These are phyloP conservation scores for Backusella macrospora DNA, from an alignment of 192 early-diverging fungal genomes.

Conservation along the genomic window DNA sequence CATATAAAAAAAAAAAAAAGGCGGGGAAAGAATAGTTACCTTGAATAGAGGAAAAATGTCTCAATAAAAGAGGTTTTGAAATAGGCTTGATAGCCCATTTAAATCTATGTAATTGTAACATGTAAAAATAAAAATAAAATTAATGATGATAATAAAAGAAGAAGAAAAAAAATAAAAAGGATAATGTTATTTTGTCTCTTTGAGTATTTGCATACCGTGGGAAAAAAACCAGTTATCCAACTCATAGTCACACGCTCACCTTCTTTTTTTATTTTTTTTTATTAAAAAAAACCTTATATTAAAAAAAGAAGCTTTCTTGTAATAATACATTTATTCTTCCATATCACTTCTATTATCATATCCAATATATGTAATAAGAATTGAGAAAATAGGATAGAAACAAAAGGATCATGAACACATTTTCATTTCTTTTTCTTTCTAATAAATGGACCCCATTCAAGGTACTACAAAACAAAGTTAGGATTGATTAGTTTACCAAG, in stretches of 20 bases:
- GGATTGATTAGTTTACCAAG: constrained; percentile 1
- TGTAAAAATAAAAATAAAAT: not conserved
- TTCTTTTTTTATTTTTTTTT: not conserved
- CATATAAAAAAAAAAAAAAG: no score
- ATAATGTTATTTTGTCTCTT: not conserved
- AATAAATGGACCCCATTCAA: not conserved
- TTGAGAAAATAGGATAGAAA: no score
- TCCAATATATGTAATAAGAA: no score
- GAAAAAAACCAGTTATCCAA: not conserved
- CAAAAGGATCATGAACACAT: not conserved
- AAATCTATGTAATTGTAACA: constrained; percentile 9
- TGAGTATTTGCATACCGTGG: constrained; percentile 4
- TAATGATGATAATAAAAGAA: not conserved
- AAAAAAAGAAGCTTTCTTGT: not conserved
- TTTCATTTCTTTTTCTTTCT: not conserved
- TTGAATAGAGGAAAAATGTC: not conserved
- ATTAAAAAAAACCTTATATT: not conserved
- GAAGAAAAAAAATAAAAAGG: not conserved
- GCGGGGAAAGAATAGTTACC: not conserved
- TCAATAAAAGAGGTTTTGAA: constrained; percentile 1
- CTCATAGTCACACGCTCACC: constrained; percentile 7
- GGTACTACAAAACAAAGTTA: not conserved
- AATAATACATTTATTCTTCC: not conserved
- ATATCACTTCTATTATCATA: no score
- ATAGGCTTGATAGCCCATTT: not conserved